Evolutionary conservation across 148 eudicot genomes (phyloP).

Genomic region (Camellia japonica): DNA sequence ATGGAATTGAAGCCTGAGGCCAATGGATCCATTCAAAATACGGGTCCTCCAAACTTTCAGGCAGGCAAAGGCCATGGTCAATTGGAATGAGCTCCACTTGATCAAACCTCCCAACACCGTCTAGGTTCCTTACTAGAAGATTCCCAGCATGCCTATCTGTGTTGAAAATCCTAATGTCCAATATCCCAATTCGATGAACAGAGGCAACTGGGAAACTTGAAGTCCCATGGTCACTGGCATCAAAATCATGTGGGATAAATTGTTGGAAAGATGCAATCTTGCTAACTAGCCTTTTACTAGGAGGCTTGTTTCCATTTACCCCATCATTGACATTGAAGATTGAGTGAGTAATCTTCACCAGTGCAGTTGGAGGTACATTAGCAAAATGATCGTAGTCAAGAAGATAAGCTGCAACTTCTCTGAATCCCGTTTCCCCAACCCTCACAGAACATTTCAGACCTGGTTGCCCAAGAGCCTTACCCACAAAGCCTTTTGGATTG

Average conservation of each 20-base stretch:
- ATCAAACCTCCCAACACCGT: constrained; percentile 70
- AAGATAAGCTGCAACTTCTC: constrained; percentile 96
- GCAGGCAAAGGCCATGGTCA: constrained; percentile 97
- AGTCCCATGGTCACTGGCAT: constrained; percentile 97
- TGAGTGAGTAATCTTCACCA: constrained; percentile 91
- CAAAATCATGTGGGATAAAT: constrained; percentile 85
- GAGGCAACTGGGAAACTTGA: constrained; percentile 84
- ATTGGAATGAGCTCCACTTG: constrained; percentile 92
- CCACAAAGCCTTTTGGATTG: constrained; percentile 96
- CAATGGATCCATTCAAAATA: constrained; percentile 99
- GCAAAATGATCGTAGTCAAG: constrained; percentile 81
- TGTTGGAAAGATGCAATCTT: constrained; percentile 94
- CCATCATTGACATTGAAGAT: constrained; percentile 81
- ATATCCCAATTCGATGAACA: constrained; percentile 91
- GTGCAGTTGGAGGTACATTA: constrained; percentile 80
- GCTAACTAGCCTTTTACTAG: constrained; percentile 51
- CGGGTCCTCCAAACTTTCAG: constrained; percentile 93
- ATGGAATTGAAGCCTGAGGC: constrained; percentile 98
- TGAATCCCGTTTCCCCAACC: constrained; percentile 90
- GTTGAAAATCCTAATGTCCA: constrained; percentile 88
- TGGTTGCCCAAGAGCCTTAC: constrained; percentile 91
- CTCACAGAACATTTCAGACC: constrained; percentile 88
- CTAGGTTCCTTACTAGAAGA: constrained; percentile 83
- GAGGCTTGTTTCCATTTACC: constrained; percentile 59
- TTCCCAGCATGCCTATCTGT: constrained; percentile 96